A percentile compares a stretch with the other conserved stretches of the same genome.
Conservation (phyloP, 2,329 filamentous ascomycete species). For the Colletotrichum navitas region DNA sequence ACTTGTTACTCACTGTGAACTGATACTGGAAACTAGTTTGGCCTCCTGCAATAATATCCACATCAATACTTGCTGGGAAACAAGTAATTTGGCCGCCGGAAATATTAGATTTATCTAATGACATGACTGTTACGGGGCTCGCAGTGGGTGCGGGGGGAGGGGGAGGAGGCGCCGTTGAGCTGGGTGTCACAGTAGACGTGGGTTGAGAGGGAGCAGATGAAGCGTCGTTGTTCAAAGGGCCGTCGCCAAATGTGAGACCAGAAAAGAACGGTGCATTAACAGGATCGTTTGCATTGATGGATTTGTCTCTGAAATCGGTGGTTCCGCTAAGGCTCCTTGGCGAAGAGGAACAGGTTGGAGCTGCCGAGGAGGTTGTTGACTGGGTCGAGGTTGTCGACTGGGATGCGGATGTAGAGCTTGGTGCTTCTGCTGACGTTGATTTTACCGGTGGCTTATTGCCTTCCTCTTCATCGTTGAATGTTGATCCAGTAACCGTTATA, state of each 20-base stretch:
- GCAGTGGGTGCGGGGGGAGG: neutral
- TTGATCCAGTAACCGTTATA: neutral
- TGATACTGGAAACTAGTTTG: neutral
- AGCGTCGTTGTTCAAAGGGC: neutral
- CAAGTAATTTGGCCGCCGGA: neutral
- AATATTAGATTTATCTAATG: neutral
- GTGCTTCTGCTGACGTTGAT: no score
- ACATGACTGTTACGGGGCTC: neutral
- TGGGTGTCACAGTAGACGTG: neutral
- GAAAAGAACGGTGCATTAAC: neutral
- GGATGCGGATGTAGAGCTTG: no score
- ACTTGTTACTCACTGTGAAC: neutral
- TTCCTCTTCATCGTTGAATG: no score
- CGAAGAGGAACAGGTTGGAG: neutral
- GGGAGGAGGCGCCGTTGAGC: neutral
- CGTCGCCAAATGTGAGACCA: neutral
- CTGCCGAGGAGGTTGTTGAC: neutral
- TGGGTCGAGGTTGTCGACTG: neutral
- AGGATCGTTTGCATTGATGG: neutral
- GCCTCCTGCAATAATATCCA: neutral
- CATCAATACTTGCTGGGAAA: neutral
- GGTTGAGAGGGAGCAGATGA: no score
- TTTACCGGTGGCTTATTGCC: no score
- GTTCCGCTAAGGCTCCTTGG: neutral
- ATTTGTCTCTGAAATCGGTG: neutral